Percentiles rank a stretch among this genome's conserved stretches.
Evolutionary conservation across 2,329 filamentous ascomycete genomes (phyloP).

Genomic region (Chrysoporthe puriensis): DNA sequence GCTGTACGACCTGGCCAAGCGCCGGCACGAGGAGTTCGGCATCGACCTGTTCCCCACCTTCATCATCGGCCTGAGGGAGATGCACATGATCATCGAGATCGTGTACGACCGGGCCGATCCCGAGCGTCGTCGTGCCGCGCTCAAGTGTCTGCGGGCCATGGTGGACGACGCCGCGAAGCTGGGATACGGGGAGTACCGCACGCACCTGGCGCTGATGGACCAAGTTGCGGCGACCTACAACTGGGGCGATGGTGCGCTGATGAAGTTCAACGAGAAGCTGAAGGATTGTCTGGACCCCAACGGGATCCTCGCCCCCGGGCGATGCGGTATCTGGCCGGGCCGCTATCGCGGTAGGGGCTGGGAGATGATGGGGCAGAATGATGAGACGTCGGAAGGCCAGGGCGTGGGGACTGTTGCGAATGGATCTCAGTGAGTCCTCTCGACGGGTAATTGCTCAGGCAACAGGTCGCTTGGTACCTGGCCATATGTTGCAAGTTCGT

Average conservation of each 20-base stretch:
- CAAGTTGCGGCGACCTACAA: conserved; percentile 45
- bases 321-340: conserved; percentile 49
- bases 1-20: conserved; percentile 39
- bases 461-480: too few relatives aligned
- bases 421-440: background rate
- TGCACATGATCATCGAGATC: conserved; percentile 50
- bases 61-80: conserved; percentile 44
- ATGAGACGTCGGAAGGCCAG: conserved; percentile 38
- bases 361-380: conserved; percentile 41
- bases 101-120: conserved; percentile 46
- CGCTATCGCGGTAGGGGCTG: conserved; percentile 38
- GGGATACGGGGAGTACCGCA: conserved; percentile 46
- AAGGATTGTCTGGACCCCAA: conserved; percentile 48
- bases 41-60: conserved; percentile 40
- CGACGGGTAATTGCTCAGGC: too few relatives aligned
- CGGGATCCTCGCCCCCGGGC: conserved; percentile 50
- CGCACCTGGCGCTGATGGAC: conserved; percentile 45
- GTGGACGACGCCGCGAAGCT: conserved; percentile 40
- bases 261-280: conserved; percentile 43
- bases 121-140: conserved; percentile 34
- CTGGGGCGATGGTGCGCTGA: conserved; percentile 42
- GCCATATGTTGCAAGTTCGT: too few relatives aligned
- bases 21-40: conserved; percentile 33
- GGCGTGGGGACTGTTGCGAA: conserved; percentile 32
- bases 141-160: conserved; percentile 39